Evolutionary conservation across 2,329 filamentous ascomycete genomes (phyloP).

Genomic region (Cadophora sp.): DNA sequence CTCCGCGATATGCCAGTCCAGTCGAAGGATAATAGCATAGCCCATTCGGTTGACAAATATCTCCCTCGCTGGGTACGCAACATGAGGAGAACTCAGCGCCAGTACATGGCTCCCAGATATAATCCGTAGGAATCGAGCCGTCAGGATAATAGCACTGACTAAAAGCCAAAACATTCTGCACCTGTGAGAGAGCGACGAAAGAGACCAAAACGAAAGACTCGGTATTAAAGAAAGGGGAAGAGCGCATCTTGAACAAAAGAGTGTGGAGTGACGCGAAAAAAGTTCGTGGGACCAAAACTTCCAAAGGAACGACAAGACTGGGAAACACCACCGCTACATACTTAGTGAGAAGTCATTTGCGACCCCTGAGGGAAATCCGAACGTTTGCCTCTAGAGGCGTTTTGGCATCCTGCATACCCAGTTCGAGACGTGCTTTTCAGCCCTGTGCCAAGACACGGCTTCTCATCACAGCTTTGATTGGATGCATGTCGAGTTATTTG

Average conservation of each 20-base stretch:
- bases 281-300: neutral
- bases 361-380: constrained; percentile 21
- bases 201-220: constrained; percentile 15
- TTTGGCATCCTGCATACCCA: neutral
- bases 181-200: constrained; percentile 24
- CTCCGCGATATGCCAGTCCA: constrained; percentile 27
- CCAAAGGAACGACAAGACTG: neutral
- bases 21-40: constrained; percentile 30
- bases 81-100: constrained; percentile 30
- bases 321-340: neutral
- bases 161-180: constrained; percentile 20
- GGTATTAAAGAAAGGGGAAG: constrained; percentile 1
- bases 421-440: constrained; percentile 14
- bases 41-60: constrained; percentile 34
- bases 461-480: neutral
- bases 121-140: constrained; percentile 34
- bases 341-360: constrained; percentile 2
- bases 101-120: constrained; percentile 32
- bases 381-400: constrained; percentile 20
- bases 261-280: constrained; percentile 4
- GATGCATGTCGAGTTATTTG: neutral
- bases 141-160: constrained; percentile 35
- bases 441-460: constrained; percentile 25
- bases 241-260: constrained; percentile 20
- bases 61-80: constrained; percentile 32